Conservation (phyloP, 83 land plant species). For the Thuja plicata region DNA sequence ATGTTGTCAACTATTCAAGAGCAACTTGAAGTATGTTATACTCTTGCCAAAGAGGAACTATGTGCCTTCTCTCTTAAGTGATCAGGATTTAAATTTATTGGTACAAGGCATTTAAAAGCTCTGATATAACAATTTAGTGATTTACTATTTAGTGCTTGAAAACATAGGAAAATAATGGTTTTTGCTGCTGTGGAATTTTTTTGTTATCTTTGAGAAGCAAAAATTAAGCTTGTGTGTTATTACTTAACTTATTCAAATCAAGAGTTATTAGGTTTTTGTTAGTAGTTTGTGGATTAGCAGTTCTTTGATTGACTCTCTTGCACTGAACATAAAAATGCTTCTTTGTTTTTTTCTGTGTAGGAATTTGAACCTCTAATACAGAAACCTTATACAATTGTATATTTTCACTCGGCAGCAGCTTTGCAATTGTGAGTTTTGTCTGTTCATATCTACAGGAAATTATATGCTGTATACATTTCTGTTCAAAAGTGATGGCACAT, state of each 20-base stretch:
- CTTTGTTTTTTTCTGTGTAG: constrained; percentile 28
- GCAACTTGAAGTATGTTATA: not conserved
- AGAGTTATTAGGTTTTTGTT: not conserved
- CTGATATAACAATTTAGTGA: not conserved
- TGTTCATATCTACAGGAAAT: not conserved
- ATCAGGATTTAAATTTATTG: not conserved
- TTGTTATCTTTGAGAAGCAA: not conserved
- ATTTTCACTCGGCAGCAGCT: constrained; percentile 95
- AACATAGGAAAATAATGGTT: not conserved
- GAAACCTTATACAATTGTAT: constrained; percentile 93
- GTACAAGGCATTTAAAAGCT: not conserved
- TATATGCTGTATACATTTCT: not conserved
- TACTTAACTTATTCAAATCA: not conserved
- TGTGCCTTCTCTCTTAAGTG: not conserved
- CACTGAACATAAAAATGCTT: not conserved
- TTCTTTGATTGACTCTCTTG: not conserved
- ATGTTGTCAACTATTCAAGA: not conserved
- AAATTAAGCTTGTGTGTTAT: not conserved
- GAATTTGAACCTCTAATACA: constrained; percentile 91
- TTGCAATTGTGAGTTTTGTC: constrained; percentile 71
- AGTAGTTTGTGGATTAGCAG: not conserved
- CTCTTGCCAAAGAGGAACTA: not conserved
- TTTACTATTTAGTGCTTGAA: not conserved
- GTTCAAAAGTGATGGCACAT: not conserved
- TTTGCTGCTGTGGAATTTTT: not conserved